Evolutionary conservation across 306 rosid genomes (phyloP).

Genomic region (Urtica urens): DNA sequence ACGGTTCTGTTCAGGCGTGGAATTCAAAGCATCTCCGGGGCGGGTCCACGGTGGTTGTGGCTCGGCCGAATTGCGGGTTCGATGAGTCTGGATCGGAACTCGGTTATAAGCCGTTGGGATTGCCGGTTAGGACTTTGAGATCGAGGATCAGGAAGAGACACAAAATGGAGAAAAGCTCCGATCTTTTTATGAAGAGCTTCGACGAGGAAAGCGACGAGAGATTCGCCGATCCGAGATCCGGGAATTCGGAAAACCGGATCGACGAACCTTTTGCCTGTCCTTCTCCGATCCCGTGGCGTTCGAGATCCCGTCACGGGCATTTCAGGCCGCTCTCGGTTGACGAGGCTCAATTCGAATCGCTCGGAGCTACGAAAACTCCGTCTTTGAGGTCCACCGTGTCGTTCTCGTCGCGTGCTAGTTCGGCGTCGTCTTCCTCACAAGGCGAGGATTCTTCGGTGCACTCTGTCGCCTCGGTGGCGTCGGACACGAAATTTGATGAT

Average conservation of each 20-base stretch:
- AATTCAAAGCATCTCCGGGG: slow-evolving; percentile 49
- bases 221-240: slow-evolving; percentile 40
- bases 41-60: slow-evolving; percentile 46
- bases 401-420: slow-evolving; percentile 40
- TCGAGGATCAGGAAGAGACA: slow-evolving; percentile 24
- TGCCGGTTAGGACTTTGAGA: slow-evolving; percentile 75
- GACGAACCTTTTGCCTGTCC: slow-evolving; percentile 34
- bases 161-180: slow-evolving; percentile 28
- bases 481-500: slow-evolving; percentile 1
- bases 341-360: slow-evolving; percentile 58
- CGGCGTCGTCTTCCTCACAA: slow-evolving; percentile 44
- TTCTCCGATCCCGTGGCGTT: slow-evolving; percentile 41
- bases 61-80: slow-evolving; percentile 38
- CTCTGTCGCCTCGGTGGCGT: slow-evolving; percentile 6
- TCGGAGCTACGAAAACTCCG: slow-evolving; percentile 25
- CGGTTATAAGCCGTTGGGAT: slow-evolving; percentile 51
- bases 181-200: slow-evolving; percentile 17
- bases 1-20: slow-evolving; percentile 56
- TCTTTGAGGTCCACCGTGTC: slow-evolving; percentile 32
- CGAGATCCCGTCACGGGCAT: slow-evolving; percentile 36
- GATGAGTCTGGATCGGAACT: slow-evolving; percentile 25
- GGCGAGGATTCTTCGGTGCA: slow-evolving; percentile 7
- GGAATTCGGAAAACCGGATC: slow-evolving; percentile 33
- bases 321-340: slow-evolving; percentile 60
- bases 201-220: slow-evolving; percentile 25